Base-by-base conservation (phyloP, 2,329 filamentous ascomycete species). In the Exophiala oligosperma region DNA sequence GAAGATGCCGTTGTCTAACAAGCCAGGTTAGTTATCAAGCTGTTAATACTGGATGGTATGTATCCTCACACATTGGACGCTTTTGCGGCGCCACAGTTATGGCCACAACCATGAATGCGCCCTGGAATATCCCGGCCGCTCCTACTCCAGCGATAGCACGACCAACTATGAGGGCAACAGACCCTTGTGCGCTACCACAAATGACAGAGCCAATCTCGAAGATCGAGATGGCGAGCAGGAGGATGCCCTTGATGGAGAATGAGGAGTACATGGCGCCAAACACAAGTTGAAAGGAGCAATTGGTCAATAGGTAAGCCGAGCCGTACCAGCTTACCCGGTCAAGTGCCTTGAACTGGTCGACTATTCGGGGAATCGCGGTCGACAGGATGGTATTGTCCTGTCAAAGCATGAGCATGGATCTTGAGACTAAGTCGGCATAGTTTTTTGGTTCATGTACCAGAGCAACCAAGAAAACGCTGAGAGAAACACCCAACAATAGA, bases 1-100 rank as follows among this genome's bases (percentile, higher is more conserved):
- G 43, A 84, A 75, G 43, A 84, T 67, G 0, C 67, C 69, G 24
- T 69, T 66, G 12, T 61, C 40, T 43, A 28, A 28, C 26, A 28
- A 28, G 26, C 4, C 26, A 28, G 26, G 26, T 28, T 28, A 28
- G 26, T 28, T 4, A 7, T 28, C 26, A 28, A 28, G 26, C 26
- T 28, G 26, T 28, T 7, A 28, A 28, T 28, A 28, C 26, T 28
- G 26, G 26, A 28, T 28, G 26, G 7, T 28, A 28, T 28, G 26
- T 73, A 67, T 0, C 71, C 7, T 75, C 79, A 21, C 64, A 67
- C 1, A 70, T 59, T 4, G 62, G 29, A 52, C 54, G 43, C 53
- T 52, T 65, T 14, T 52, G 43, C 1, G 67, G 28, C 3, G 61
- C 56, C 8, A 61, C 59, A 32, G 51, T 48, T 26, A 59, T 57